Evolutionary conservation across 1,139 yeast genomes (phyloP), one percentile per base, ranked within the genome.

Genomic region (Blastobotrys indianensis): DNA sequence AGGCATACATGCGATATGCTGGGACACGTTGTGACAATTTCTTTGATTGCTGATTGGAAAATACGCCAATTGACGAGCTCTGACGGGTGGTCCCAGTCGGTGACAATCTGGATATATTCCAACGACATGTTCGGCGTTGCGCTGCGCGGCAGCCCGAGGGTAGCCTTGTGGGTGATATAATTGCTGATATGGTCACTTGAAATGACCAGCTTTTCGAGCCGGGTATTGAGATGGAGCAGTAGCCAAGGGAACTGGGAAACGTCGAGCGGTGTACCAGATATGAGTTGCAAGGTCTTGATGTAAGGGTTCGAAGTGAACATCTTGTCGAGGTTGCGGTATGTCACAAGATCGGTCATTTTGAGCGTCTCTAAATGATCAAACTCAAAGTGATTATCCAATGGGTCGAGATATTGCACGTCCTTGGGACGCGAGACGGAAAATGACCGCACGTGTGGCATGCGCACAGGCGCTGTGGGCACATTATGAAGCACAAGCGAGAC

Each of bases 261-360:
- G 30, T 17, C 30, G n/a, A 35, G n/a, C 11, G 20, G 28, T 4
- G 13, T 11, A 5, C 38, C 38, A 4, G 28, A 11, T 3, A 35
- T 23, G 9, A 35, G 12, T 12, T 35, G 38, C 5, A 35, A 12
- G 10, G 38, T 17, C 29, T 35, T 11, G n/a, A 35, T 20, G 11
- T 17, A 11, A 10, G 38, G 38, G 17, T 35, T 35, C n/a, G 29
- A 17, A 3, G 29, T 35, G 15, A 35, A 35, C 5, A 35, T 35
- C 38, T 35, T 35, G 29, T 35, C 38, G 15, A 35, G 12, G 15
- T 35, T 35, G 13, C 38, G 38, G n/a, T 11, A 17, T 4, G 38
- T 23, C 7, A 35, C 20, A n/a, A 35, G 20, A 25, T 35, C 15
- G n/a, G 38, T 23, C 29, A 35, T 15, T n/a, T 35, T 35, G 11